Conservation (phyloP, 1,139 yeast species). For the Ashbya aceris region DNA sequence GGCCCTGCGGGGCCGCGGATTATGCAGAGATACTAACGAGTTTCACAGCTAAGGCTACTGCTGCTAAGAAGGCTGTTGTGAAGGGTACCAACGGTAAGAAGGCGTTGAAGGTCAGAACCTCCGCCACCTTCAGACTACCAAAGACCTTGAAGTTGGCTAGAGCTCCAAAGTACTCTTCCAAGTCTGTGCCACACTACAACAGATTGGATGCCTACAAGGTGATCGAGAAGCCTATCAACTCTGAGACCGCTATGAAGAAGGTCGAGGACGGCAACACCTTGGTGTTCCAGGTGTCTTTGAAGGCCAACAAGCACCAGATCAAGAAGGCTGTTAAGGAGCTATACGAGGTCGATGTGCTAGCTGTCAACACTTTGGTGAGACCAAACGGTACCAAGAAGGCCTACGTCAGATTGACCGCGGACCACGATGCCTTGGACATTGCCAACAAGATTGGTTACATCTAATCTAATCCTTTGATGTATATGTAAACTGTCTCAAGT, state of each 20-base stretch:
- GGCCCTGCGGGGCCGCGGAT: not conserved
- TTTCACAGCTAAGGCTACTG: constrained; percentile 63
- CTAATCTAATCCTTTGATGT: constrained; percentile 35
- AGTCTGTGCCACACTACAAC: constrained; percentile 94
- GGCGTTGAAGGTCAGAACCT: constrained; percentile 88
- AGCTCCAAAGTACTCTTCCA: constrained; percentile 90
- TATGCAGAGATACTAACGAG: not conserved
- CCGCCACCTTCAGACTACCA: constrained; percentile 95
- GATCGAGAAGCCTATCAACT: constrained; percentile 90
- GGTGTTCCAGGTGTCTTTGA: constrained; percentile 95
- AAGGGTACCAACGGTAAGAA: constrained; percentile 94
- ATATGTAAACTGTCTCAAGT: constrained; percentile 6
- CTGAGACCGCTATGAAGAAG: constrained; percentile 99
- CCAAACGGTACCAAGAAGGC: constrained; percentile 99
- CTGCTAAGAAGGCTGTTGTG: constrained; percentile 98
- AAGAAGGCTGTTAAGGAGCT: constrained; percentile 97
- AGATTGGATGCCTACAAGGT: constrained; percentile 96
- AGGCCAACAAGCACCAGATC: constrained; percentile 97
- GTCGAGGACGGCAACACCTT: constrained; percentile 99
- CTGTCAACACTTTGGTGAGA: constrained; percentile 94
- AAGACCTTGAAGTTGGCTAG: constrained; percentile 92
- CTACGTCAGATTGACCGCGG: constrained; percentile 97
- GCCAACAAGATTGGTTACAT: constrained; percentile 99
- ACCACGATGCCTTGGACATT: constrained; percentile 98
- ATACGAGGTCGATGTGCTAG: constrained; percentile 89